phyloP scores from a whole-genome alignment of 2,329 filamentous ascomycete species.

The Colletotrichum orchidophilum region DNA sequence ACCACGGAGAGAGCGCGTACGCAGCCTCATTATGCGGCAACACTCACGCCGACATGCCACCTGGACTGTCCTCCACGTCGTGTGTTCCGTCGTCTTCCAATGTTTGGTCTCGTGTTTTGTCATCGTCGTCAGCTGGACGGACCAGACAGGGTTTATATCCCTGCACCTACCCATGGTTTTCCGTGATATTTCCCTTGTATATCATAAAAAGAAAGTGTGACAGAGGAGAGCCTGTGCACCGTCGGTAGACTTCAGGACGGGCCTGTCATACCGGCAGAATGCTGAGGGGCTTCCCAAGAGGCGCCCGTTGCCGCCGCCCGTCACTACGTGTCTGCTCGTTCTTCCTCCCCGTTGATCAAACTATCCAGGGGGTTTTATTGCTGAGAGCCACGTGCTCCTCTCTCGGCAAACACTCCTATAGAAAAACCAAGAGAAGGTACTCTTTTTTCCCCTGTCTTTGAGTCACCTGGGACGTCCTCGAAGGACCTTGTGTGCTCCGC shows the following conservation, averaged over 20 bases:
- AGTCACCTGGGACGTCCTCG: neutral
- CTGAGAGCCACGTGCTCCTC: conserved; percentile 16
- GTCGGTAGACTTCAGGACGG: conserved; percentile 11
- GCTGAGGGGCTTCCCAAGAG: neutral
- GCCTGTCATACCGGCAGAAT: conserved; percentile 20
- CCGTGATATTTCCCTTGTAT: conserved; percentile 13
- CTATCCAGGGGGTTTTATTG: conserved; percentile 17
- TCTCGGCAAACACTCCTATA: conserved; percentile 19
- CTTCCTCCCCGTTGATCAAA: conserved; percentile 25
- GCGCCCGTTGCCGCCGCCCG: neutral
- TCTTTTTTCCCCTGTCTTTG: neutral
- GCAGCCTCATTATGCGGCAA: neutral
- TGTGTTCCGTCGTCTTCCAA: neutral
- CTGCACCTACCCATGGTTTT: conserved; percentile 23
- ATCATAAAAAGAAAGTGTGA: conserved; percentile 25
- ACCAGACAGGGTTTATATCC: conserved; percentile 28
- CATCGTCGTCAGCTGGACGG: conserved; percentile 9
- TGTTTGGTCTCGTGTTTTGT: conserved; percentile 5
- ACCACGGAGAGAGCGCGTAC: neutral
- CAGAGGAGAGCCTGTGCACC: conserved; percentile 32
- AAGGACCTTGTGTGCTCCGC: conserved; percentile 17
- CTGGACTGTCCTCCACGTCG: neutral
- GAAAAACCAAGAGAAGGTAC: neutral
- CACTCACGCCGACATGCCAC: neutral
- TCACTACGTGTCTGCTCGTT: neutral